A percentile compares a stretch with the other conserved stretches of the same genome.
These are phyloP conservation scores for Aspergillus pseudoviridinutans DNA, from an alignment of 2,329 filamentous ascomycete species.

Conservation along the genomic window DNA sequence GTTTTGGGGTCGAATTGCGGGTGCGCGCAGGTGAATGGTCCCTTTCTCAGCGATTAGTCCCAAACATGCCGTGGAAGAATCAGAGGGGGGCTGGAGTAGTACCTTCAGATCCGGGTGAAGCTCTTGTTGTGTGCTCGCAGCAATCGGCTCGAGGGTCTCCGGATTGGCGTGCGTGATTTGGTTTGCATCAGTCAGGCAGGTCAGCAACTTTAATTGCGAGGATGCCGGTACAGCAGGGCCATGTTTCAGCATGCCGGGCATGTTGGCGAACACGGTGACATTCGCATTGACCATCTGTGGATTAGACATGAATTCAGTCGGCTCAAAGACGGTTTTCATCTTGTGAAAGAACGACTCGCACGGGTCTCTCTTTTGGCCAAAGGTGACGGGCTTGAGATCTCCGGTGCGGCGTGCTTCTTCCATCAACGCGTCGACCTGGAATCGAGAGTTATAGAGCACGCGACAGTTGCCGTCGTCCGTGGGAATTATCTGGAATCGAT, in stretches of 20 bases:
- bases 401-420: conserved; percentile 58
- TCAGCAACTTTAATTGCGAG: conserved; percentile 47
- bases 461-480: conserved; percentile 28
- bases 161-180: conserved; percentile 60
- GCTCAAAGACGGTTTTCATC: conserved; percentile 29
- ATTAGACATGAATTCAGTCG: conserved; percentile 24
- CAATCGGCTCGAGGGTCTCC: conserved; percentile 66
- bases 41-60: too few species aligned
- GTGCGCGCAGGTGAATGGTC: conserved; percentile 65
- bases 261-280: conserved; percentile 60
- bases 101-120: conserved; percentile 55
- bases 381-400: conserved; percentile 54
- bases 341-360: conserved; percentile 72
- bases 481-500: conserved; percentile 64
- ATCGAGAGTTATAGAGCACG: conserved; percentile 66
- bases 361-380: conserved; percentile 67
- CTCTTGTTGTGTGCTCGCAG: conserved; percentile 52
- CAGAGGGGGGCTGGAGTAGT: too few species aligned
- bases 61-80: too few species aligned
- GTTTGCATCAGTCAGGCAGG: conserved; percentile 55
- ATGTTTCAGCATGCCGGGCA: conserved; percentile 47
- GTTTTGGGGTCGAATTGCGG: conserved; percentile 64
- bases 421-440: conserved; percentile 60
- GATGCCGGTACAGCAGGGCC: conserved; percentile 19
- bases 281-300: conserved; percentile 59